A percentile compares a stretch with the other conserved stretches of the same genome.
Evolutionary conservation across 495 filamentous ascomycete genomes (phyloP).

Genomic region (Aspergillus heteromorphus): DNA sequence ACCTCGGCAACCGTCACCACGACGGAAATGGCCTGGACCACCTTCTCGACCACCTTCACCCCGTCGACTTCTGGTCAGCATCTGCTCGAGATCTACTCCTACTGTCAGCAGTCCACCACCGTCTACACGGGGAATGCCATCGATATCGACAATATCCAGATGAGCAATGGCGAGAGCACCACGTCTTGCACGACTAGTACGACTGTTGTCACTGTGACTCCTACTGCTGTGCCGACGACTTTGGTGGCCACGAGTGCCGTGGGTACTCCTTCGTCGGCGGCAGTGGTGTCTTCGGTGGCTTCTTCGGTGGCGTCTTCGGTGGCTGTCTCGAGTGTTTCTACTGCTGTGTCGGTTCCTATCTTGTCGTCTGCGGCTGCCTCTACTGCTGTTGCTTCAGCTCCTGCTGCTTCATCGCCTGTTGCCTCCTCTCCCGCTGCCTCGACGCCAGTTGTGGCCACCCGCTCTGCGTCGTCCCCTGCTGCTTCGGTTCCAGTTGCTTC

Average conservation of each 20-base stretch:
- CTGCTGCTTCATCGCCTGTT: not conserved
- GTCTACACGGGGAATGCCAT: not conserved
- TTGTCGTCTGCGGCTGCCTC: not conserved
- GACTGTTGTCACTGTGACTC: not conserved
- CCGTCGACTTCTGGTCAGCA: not conserved
- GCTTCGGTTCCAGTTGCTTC: not conserved
- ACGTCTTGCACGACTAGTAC: not conserved
- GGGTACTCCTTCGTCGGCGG: no score
- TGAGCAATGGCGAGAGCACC: not conserved
- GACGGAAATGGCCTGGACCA: not conserved
- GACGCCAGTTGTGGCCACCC: not conserved
- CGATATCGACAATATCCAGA: not conserved
- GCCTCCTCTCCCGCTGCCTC: not conserved
- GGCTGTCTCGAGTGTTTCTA: not conserved
- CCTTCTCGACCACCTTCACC: not conserved
- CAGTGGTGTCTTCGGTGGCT: no score
- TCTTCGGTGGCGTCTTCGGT: no score
- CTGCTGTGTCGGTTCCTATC: no score
- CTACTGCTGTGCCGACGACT: not conserved
- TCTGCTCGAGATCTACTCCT: not conserved
- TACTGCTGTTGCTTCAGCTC: not conserved
- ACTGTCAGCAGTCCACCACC: not conserved
- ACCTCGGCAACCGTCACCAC: not conserved
- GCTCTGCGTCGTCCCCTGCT: not conserved
- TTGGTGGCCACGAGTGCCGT: no score